Evolutionary conservation across 331 rosid species (phyloP), one percentile per base, ranked within the genome.

Genomic region (Acacia pycnantha): DNA sequence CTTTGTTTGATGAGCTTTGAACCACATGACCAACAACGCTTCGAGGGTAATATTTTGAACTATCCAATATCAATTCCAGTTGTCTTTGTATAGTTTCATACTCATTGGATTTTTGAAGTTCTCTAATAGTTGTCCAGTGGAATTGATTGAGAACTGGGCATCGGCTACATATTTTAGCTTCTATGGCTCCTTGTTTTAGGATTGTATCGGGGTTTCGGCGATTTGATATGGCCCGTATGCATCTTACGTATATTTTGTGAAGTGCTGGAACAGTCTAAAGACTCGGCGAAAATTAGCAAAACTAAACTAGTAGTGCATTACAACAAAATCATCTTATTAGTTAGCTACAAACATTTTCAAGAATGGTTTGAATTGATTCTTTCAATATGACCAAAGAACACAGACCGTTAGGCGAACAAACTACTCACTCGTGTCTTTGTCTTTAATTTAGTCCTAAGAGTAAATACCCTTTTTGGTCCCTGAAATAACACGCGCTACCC

Each of bases 21-120:
- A 78, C 84, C 88, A 71, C 92, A 86, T 75, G 89, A 88, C 76
- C 77, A 84, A 82, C 61, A 15, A 79, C 69, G 82, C 54, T 56
- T 83, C 51, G 10, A 68, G 12, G 74, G 31, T 19, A 14, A 69
- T 69, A 21, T 44, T 15, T 46, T 44, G 58, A 71, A 15, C 33
- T 44, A 15, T 5, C 22, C 58, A 26, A 6, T 46, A 1, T 31
- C 0, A 24, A 18, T 80, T 72, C 65, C n/a, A 33, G 27, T 79
- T 73, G 51, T 85, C 78, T 79, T 81, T 78, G 73, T 81, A 78
- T 80, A 83, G 67, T 81, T 61, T 12, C 33, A 1, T 27, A 26
- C 62, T 77, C 44, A 64, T 81, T 48, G 73, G 50, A 44, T 76
- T 56, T 27, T 31, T 15, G 5, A 77, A 79, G 54, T 31, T 73